Evolutionary conservation across 2,329 filamentous ascomycete species (phyloP).

Genomic region (Coniochaeta pulveracea): DNA sequence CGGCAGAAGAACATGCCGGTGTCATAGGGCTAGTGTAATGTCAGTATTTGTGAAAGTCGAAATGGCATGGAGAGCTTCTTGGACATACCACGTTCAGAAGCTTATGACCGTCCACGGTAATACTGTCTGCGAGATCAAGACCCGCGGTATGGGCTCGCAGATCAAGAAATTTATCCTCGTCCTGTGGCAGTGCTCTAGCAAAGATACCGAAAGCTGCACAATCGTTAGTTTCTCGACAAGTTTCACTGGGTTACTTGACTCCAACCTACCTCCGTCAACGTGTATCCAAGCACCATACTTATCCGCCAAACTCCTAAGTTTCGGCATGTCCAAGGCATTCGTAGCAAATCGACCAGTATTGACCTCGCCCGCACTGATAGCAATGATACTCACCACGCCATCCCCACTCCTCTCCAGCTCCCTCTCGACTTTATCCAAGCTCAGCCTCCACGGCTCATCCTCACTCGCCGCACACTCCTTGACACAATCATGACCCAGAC

Average conservation of each 20-base stretch:
- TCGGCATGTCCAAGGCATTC: slow-evolving; percentile 41
- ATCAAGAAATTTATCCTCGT: slow-evolving; percentile 41
- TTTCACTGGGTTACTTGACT: not conserved
- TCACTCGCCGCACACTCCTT: slow-evolving; percentile 41
- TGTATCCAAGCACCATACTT: slow-evolving; percentile 75
- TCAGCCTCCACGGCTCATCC: slow-evolving; percentile 55
- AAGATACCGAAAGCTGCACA: slow-evolving; percentile 70
- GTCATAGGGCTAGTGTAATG: slow-evolving; percentile 59
- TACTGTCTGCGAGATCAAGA: slow-evolving; percentile 75
- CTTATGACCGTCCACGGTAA: slow-evolving; percentile 81
- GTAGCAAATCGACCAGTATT: slow-evolving; percentile 79
- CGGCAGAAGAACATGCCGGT: slow-evolving; percentile 80
- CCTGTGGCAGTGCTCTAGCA: slow-evolving; percentile 50
- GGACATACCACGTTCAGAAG: slow-evolving; percentile 69
- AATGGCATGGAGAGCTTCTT: not conserved
- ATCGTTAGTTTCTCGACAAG: not conserved
- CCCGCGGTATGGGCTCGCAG: slow-evolving; percentile 44
- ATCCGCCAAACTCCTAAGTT: slow-evolving; percentile 60
- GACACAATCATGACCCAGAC: slow-evolving; percentile 61
- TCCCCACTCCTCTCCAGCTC: slow-evolving; percentile 32
- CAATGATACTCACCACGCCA: slow-evolving; percentile 60
- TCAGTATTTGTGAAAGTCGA: slow-evolving; percentile 4
- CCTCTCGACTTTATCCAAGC: slow-evolving; percentile 52
- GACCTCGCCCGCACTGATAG: slow-evolving; percentile 77
- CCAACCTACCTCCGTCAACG: slow-evolving; percentile 58